A percentile compares a stretch with the other conserved stretches of the same genome.
Evolutionary conservation across 2,329 filamentous ascomycete genomes (phyloP).

Genomic region (Rhynchosporium graminicola): DNA sequence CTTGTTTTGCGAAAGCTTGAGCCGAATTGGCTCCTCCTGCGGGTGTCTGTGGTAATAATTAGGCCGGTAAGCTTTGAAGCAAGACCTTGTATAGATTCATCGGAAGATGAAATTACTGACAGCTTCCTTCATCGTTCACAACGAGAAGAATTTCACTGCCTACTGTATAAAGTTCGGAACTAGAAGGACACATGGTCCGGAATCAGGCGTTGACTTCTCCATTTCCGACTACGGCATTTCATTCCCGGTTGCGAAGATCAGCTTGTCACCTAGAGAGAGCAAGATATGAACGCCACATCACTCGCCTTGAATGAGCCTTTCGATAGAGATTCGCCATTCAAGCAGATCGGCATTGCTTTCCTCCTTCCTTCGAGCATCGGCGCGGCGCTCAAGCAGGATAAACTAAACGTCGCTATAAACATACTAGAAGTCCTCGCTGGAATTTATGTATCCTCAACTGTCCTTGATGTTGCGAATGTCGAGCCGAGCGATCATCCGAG

Average conservation of each 20-base stretch:
- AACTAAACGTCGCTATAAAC: background rate
- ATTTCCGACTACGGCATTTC: background rate
- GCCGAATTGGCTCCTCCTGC: too few species aligned
- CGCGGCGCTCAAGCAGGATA: background rate
- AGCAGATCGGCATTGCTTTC: background rate
- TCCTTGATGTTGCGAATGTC: background rate
- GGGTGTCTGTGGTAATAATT: too few species aligned
- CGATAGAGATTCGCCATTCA: background rate
- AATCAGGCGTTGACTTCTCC: background rate
- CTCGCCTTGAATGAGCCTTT: background rate
- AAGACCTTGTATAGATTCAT: too few species aligned
- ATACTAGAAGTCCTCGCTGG: background rate
- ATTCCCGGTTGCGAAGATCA: background rate
- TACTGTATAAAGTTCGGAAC: background rate
- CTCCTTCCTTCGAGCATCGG: background rate
- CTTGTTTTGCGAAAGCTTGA: too few species aligned
- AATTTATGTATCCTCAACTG: background rate
- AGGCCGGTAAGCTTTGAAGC: too few species aligned
- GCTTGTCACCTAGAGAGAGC: background rate
- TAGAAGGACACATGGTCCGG: background rate
- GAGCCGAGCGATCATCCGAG: background rate
- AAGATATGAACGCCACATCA: background rate
- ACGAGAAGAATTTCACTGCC: background rate
- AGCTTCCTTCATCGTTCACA: background rate
- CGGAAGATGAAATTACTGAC: too few species aligned